Conservation (phyloP, 495 filamentous ascomycete genomes). For the Chaetomium tenue region DNA sequence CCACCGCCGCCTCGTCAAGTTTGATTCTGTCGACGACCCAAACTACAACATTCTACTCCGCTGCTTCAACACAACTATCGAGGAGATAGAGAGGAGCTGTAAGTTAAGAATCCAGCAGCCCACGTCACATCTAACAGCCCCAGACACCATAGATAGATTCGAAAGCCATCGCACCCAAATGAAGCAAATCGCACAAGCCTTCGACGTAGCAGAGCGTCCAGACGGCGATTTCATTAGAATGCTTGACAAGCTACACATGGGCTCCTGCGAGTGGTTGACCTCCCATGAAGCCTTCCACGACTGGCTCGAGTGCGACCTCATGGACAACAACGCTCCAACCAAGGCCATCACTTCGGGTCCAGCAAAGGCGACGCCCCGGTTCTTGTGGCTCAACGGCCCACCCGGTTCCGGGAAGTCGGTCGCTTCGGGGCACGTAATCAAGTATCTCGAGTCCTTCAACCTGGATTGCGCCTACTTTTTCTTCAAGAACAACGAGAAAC, state of each 20-base stretch:
- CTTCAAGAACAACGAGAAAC: conserved; percentile 23
- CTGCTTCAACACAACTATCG: conserved; percentile 25
- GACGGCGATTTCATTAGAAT: conserved; percentile 25
- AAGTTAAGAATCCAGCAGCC: conserved; percentile 7
- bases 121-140: neutral
- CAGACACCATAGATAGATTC: conserved; percentile 18
- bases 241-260: conserved; percentile 24
- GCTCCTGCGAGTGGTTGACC: conserved; percentile 31
- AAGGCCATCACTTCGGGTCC: conserved; percentile 6
- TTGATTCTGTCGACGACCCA: conserved; percentile 23
- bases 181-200: conserved; percentile 25
- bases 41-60: conserved; percentile 30
- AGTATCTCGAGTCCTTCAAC: conserved; percentile 24
- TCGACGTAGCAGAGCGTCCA: conserved; percentile 22
- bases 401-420: conserved; percentile 34
- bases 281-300: conserved; percentile 18
- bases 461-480: conserved; percentile 29
- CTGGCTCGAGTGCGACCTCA: conserved; percentile 25
- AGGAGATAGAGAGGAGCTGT: conserved; percentile 24
- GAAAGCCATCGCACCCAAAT: conserved; percentile 24
- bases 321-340: conserved; percentile 16
- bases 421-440: conserved; percentile 25
- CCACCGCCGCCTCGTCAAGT: conserved; percentile 39
- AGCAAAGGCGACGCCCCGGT: neutral
- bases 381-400: conserved; percentile 32